These are phyloP conservation scores for Dactylellina cionopaga DNA, from an alignment of 2,329 filamentous ascomycete species.

Conservation along the genomic window DNA sequence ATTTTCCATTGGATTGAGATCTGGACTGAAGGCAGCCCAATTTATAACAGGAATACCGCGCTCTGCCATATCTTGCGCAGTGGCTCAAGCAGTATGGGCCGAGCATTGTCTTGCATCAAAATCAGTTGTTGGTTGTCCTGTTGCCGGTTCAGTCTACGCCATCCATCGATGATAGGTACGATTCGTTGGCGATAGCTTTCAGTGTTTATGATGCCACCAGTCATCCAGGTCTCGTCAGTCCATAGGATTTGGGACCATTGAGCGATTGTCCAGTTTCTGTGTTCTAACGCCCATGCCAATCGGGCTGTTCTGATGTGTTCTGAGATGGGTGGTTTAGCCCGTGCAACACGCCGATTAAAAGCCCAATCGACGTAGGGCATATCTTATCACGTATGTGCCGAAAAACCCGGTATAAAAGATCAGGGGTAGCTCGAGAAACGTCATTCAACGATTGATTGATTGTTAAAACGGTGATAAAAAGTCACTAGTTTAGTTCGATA, in stretches of 20 bases:
- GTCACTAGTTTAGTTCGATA: too few species aligned
- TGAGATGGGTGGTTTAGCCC: not conserved
- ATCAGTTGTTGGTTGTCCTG: not conserved
- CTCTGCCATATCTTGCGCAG: not conserved
- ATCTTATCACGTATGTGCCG: conserved; percentile 13
- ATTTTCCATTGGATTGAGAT: not conserved
- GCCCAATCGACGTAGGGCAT: conserved; percentile 12
- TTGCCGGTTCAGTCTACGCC: conserved; percentile 4
- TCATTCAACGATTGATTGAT: conserved; percentile 61
- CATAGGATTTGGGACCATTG: conserved; percentile 52
- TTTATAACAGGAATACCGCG: not conserved
- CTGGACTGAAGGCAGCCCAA: not conserved
- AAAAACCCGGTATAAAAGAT: not conserved
- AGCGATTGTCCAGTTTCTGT: conserved; percentile 26
- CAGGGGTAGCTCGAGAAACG: not conserved
- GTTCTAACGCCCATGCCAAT: conserved; percentile 21
- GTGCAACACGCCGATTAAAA: not conserved
- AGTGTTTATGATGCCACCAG: conserved; percentile 53
- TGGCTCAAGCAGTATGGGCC: not conserved
- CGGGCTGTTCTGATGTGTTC: not conserved
- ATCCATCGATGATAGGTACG: conserved; percentile 50
- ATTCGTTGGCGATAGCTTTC: conserved; percentile 54
- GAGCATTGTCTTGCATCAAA: not conserved
- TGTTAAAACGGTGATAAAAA: too few species aligned
- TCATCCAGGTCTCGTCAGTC: conserved; percentile 55